Conservation (phyloP, 169 alveolate genomes). For the Eimeria falciformis region DNA sequence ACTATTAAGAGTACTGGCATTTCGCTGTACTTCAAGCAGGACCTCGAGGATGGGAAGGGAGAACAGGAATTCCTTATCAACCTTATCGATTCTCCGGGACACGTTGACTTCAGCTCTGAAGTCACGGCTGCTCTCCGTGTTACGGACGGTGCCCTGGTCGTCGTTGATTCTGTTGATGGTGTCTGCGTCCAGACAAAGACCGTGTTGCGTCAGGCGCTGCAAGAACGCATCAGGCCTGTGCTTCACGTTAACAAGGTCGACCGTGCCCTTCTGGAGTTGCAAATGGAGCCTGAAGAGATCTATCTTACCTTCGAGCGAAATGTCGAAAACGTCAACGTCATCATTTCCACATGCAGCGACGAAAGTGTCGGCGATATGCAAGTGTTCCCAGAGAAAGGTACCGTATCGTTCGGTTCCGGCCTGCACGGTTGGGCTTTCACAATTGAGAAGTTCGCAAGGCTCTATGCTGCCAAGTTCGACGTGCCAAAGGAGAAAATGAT, state of each 20-base stretch:
- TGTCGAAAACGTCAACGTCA: slow-evolving; percentile 98
- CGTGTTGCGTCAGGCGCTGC: slow-evolving; percentile 99
- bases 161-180: slow-evolving; percentile 99
- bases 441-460: slow-evolving; percentile 96
- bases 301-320: slow-evolving; percentile 97
- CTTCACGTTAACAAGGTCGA: slow-evolving; percentile 99
- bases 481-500: slow-evolving; percentile 96
- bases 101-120: slow-evolving; percentile 99
- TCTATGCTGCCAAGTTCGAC: slow-evolving; percentile 97
- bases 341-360: slow-evolving; percentile 97
- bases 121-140: slow-evolving; percentile 99
- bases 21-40: slow-evolving; percentile 98
- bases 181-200: slow-evolving; percentile 99
- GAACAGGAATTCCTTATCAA: slow-evolving; percentile 95
- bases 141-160: slow-evolving; percentile 99
- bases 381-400: slow-evolving; percentile 97
- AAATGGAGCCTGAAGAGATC: slow-evolving; percentile 98
- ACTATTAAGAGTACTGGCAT: slow-evolving; percentile 99
- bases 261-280: slow-evolving; percentile 97
- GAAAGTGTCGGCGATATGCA: slow-evolving; percentile 97
- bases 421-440: slow-evolving; percentile 99
- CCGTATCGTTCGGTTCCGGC: slow-evolving; percentile 99
- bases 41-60: slow-evolving; percentile 92
- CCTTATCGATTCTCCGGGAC: slow-evolving; percentile 99
- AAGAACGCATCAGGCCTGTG: slow-evolving; percentile 98